phyloP scores from a whole-genome alignment of 169 alveolate species.

The Plasmodium relictum region DNA sequence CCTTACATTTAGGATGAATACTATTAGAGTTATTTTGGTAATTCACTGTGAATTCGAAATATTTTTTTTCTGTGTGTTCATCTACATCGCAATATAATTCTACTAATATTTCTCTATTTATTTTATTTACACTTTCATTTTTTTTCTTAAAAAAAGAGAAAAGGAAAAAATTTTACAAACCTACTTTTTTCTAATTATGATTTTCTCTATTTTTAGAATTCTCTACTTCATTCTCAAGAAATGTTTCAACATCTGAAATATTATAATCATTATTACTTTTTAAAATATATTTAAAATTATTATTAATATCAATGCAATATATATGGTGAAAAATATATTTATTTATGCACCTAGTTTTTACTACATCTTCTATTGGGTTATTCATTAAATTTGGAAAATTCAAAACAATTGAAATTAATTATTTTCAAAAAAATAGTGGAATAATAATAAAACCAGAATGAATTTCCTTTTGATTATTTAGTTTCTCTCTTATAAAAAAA shows the following conservation, averaged over 20 bases:
- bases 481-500: slow-evolving; percentile 40
- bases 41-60: neutral
- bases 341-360: slow-evolving; percentile 29
- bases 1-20: neutral
- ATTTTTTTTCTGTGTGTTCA: slow-evolving; percentile 5
- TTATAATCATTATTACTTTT: slow-evolving; percentile 13
- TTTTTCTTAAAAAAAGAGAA: slow-evolving; percentile 9
- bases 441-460: slow-evolving; percentile 40
- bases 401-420: slow-evolving; percentile 36
- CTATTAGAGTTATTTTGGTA: neutral
- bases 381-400: slow-evolving; percentile 69
- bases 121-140: slow-evolving; percentile 3
- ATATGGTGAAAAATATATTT: slow-evolving; percentile 48
- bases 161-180: neutral
- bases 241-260: neutral
- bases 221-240: slow-evolving; percentile 16
- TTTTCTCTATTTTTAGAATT: neutral
- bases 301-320: slow-evolving; percentile 56
- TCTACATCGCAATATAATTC: slow-evolving; percentile 11
- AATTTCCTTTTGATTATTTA: slow-evolving; percentile 31
- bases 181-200: neutral
- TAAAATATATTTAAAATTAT: slow-evolving; percentile 33
- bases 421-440: slow-evolving; percentile 51
- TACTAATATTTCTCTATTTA: slow-evolving; percentile 29
- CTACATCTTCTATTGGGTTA: slow-evolving; percentile 32